Conservation (phyloP, 139 green algal genomes). For the Chlamydomonas sp. region DNA sequence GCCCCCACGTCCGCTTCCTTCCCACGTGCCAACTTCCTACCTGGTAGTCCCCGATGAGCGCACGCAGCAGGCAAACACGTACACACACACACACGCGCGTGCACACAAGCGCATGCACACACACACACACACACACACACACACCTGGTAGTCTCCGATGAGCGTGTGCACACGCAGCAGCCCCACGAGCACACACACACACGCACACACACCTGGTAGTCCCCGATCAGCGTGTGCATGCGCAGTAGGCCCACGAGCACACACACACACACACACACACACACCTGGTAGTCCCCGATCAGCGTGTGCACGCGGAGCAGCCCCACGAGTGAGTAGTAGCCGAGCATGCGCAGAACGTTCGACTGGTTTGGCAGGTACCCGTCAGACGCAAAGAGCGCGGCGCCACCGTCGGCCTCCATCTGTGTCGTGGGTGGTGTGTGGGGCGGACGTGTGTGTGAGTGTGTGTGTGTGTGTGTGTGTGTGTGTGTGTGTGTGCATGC, state of each 20-base stretch:
- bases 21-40: no score
- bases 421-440: no score
- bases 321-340: slow-evolving; percentile 91
- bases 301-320: slow-evolving; percentile 84
- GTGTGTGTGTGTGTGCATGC: slow-evolving; percentile 7
- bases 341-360: slow-evolving; percentile 93
- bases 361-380: slow-evolving; percentile 64
- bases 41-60: no score
- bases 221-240: slow-evolving; percentile 82
- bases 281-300: slow-evolving; percentile 87
- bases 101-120: no score
- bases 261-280: neutral
- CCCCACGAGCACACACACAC: neutral
- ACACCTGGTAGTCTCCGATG: no score
- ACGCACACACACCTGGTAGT: slow-evolving; percentile 51
- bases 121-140: no score
- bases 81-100: no score
- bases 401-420: no score
- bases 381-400: slow-evolving; percentile 57
- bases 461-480: neutral
- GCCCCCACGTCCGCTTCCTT: no score
- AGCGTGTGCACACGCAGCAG: no score
- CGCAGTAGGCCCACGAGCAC: slow-evolving; percentile 73
- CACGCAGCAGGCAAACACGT: no score
- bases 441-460: no score